These are phyloP conservation scores for Beta lomatogona DNA, from an alignment of 179 eudicot genomes.

Conservation along the genomic window DNA sequence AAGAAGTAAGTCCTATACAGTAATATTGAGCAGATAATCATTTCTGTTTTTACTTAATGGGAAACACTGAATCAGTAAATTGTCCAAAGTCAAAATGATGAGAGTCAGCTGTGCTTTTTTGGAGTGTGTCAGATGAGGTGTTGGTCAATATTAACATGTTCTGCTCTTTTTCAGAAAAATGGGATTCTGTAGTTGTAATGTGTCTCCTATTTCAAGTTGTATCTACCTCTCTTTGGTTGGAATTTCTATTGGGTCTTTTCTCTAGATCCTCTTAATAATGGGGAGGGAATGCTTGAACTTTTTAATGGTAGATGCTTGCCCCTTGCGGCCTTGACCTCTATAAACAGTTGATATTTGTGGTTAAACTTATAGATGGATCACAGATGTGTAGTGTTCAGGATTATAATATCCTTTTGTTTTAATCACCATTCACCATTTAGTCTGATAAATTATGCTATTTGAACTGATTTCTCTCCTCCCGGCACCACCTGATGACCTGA, in stretches of 20 bases:
- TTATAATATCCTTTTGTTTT: background rate
- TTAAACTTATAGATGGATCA: background rate
- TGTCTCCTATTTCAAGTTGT: conserved; percentile 10
- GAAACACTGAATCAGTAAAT: background rate
- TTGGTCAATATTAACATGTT: background rate
- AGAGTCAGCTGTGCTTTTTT: background rate
- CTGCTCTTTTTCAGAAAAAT: background rate
- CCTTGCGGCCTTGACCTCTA: background rate
- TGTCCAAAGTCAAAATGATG: background rate
- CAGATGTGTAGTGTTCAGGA: background rate
- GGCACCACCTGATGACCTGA: background rate
- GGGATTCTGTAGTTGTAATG: background rate
- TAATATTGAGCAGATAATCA: background rate
- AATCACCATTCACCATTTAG: background rate
- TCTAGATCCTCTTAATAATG: no score
- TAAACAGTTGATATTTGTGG: background rate
- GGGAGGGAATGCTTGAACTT: background rate
- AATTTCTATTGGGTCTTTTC: no score
- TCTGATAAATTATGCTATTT: background rate
- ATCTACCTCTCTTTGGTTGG: background rate
- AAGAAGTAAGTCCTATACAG: conserved; percentile 59
- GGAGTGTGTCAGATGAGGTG: background rate
- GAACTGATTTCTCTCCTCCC: background rate
- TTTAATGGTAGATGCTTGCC: background rate
- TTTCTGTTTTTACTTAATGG: background rate